phyloP scores from a whole-genome alignment of 768 basidiomycete genomes.

The Pleurotus ostreatus region DNA sequence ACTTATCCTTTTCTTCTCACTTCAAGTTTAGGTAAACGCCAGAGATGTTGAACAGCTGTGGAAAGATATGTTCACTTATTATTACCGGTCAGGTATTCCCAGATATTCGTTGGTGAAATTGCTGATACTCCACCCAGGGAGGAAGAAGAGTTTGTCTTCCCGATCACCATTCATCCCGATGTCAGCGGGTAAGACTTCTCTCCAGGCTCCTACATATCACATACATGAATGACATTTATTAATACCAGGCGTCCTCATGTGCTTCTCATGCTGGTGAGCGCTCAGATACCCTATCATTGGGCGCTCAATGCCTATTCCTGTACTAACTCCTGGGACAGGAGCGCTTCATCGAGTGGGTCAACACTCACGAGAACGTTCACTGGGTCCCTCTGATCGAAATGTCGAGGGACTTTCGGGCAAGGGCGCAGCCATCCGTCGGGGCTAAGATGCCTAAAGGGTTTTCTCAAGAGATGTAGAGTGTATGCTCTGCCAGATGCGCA shows the following conservation, averaged over 20 bases:
- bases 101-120: background rate
- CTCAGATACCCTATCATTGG: no score
- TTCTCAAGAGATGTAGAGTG: constrained; percentile 6
- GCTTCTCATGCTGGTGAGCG: constrained; percentile 61
- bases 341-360: constrained; percentile 72
- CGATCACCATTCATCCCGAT: constrained; percentile 77
- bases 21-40: constrained; percentile 46
- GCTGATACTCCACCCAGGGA: constrained; percentile 32
- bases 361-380: constrained; percentile 62
- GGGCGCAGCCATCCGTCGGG: constrained; percentile 40
- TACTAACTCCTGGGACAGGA: constrained; percentile 32
- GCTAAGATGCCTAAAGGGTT: constrained; percentile 56
- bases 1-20: background rate
- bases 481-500: background rate
- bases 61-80: constrained; percentile 72
- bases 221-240: background rate
- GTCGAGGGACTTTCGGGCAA: constrained; percentile 56
- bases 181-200: constrained; percentile 52
- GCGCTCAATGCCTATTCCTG: no score
- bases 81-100: constrained; percentile 41
- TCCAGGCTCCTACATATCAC: background rate
- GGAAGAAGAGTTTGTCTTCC: constrained; percentile 65
- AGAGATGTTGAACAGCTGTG: constrained; percentile 67
- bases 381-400: constrained; percentile 73
- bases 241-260: constrained; percentile 57